Evolutionary conservation across 331 rosid species (phyloP), one percentile per base, ranked within the genome.

Genomic region (Cydonia oblonga): DNA sequence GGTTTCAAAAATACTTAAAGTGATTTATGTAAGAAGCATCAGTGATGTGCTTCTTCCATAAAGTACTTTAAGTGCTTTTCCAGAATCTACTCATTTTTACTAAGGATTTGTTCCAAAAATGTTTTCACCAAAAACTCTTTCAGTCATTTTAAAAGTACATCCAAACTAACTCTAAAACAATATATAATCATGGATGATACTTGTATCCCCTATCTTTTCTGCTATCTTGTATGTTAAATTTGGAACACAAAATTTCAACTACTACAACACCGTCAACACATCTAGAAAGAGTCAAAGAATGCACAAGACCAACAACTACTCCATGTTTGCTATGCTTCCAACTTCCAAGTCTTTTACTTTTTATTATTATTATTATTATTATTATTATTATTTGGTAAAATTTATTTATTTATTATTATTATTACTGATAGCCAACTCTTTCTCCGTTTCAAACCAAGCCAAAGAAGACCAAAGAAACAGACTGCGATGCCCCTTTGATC

Each of bases 231-330:
- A 9, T 46, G 24, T 26, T 24, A 19, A 60, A 59, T 18, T 59
- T 30, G 28, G 51, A 30, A 26, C 58, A 2, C 58, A 60, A 71
- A 72, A 49, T 49, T 51, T 61, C 29, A 59, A 51, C 68, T 0
- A 2, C 9, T 18, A 2, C 49, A 64, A 3, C 22, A 35, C 4
- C 9, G 42, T 38, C 42, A 38, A 38, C 4, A 9, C 25, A 64
- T 78, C 77, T 23, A 58, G 80, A 58, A 65, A 14, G 33, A 23
- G 82, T 82, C 82, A 81, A 78, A 64, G 61, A 44, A 62, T n/a
- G 71, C 32, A 30, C 20, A 23, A 26, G 76, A 72, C 76, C 29
- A 60, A 66, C 61, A 4, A 56, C 26, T 30, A 64, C 68, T 9
- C 42, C 42, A 72, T 20, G 63, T 57, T 81, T 16, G 2, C 9